A percentile compares a stretch with the other conserved stretches of the same genome.
Conservation (phyloP, 345 rosid species). For the Linum usitatissimum region DNA sequence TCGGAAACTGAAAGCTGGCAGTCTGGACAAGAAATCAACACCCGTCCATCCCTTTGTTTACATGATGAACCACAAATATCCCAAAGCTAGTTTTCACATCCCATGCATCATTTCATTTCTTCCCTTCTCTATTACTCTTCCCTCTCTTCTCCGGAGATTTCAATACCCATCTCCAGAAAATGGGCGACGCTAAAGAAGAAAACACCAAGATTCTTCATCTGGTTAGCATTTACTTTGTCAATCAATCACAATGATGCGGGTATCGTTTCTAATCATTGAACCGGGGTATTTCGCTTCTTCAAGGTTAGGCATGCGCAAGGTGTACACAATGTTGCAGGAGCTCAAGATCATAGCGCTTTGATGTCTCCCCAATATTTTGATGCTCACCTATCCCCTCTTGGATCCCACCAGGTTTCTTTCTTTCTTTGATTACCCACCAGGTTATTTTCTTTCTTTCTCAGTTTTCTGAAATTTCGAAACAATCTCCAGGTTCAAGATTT, state of each 20-base stretch:
- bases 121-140: not conserved
- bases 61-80: no score
- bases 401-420: slow-evolving; percentile 39
- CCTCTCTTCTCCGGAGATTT: not conserved
- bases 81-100: not conserved
- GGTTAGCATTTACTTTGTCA: not conserved
- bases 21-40: no score
- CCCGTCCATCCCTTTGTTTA: no score
- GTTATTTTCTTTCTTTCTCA: not conserved
- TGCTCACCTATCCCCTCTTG: slow-evolving; percentile 45
- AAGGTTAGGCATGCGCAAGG: slow-evolving; percentile 78
- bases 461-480: not conserved
- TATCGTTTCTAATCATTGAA: not conserved
- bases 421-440: not conserved
- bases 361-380: slow-evolving; percentile 48
- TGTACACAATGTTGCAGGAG: slow-evolving; percentile 47
- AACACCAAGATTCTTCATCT: not conserved
- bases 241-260: not conserved
- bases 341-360: slow-evolving; percentile 28
- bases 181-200: not conserved
- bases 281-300: not conserved
- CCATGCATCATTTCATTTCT: not conserved
- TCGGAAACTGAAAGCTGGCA: no score
- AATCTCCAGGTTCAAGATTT: slow-evolving; percentile 27
- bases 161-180: not conserved